phyloP scores from a whole-genome alignment of 2,329 filamentous ascomycete genomes.

The Dissoconium aciculare region DNA sequence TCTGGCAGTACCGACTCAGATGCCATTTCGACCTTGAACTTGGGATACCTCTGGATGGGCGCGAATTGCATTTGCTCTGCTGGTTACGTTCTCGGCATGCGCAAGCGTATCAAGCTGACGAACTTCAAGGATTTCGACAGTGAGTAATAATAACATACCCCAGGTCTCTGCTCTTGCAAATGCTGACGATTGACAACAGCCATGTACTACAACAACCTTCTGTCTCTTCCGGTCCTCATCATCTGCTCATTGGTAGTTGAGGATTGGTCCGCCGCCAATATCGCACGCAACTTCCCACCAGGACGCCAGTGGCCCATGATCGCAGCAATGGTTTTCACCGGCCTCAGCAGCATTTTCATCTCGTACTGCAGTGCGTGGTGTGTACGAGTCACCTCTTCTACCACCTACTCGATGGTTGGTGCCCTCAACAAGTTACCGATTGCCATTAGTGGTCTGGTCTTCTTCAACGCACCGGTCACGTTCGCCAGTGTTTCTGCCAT shows the following conservation, averaged over 20 bases:
- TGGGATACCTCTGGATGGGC: conserved; percentile 95
- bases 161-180: not conserved
- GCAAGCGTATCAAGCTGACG: conserved; percentile 97
- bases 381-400: conserved; percentile 90
- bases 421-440: conserved; percentile 96
- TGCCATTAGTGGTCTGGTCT: conserved; percentile 77
- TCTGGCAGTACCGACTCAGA: conserved; percentile 36
- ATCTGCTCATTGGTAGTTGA: conserved; percentile 68
- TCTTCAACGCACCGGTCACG: conserved; percentile 89
- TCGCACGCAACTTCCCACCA: conserved; percentile 75
- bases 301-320: conserved; percentile 61
- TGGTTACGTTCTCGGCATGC: conserved; percentile 79
- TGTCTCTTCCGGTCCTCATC: conserved; percentile 85
- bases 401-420: conserved; percentile 97
- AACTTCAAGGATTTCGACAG: conserved; percentile 99
- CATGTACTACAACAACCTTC: conserved; percentile 99
- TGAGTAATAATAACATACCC: conserved; percentile 37
- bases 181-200: conserved; percentile 39
- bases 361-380: conserved; percentile 99
- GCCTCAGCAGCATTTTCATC: conserved; percentile 87
- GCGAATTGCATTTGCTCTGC: conserved; percentile 93
- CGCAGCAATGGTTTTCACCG: conserved; percentile 84
- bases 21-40: conserved; percentile 77
- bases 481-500: conserved; percentile 87
- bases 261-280: conserved; percentile 80